Percentiles rank a stretch among this genome's conserved stretches.
These are phyloP conservation scores for Nectriaceae sp. DNA, from an alignment of 2,329 filamentous ascomycete genomes.

Conservation along the genomic window DNA sequence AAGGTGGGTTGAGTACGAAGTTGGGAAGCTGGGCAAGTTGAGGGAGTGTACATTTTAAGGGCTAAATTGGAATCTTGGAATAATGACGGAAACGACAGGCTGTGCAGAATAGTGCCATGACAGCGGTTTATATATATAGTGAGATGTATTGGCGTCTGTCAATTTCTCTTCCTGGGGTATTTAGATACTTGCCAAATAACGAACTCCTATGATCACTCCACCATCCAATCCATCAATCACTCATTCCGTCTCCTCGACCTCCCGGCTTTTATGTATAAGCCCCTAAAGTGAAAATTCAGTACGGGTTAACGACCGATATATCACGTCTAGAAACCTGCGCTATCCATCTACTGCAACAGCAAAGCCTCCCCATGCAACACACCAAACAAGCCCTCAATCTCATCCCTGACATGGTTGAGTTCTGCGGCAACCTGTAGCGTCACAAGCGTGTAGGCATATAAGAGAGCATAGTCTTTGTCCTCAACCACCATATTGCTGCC, in stretches of 20 bases:
- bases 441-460: slow-evolving; percentile 85
- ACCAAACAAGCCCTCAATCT: slow-evolving; percentile 65
- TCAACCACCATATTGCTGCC: slow-evolving; percentile 46
- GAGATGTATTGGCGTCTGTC: not conserved
- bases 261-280: not conserved
- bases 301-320: not conserved
- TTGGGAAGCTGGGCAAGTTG: slow-evolving; percentile 62
- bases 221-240: not conserved
- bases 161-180: not conserved
- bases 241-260: not conserved
- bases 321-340: not conserved
- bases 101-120: not conserved
- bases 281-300: too few species aligned
- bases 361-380: slow-evolving; percentile 62
- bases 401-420: slow-evolving; percentile 59
- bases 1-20: slow-evolving; percentile 86
- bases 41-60: slow-evolving; percentile 62
- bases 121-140: not conserved
- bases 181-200: not conserved
- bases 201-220: not conserved
- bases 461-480: slow-evolving; percentile 82
- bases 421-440: slow-evolving; percentile 68
- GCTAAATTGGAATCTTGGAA: not conserved
- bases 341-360: slow-evolving; percentile 49
- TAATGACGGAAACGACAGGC: slow-evolving; percentile 17